Evolutionary conservation across 208 protist genomes (phyloP), one percentile per base, ranked within the genome.

Genomic region (Acanthamoeba sp.): DNA sequence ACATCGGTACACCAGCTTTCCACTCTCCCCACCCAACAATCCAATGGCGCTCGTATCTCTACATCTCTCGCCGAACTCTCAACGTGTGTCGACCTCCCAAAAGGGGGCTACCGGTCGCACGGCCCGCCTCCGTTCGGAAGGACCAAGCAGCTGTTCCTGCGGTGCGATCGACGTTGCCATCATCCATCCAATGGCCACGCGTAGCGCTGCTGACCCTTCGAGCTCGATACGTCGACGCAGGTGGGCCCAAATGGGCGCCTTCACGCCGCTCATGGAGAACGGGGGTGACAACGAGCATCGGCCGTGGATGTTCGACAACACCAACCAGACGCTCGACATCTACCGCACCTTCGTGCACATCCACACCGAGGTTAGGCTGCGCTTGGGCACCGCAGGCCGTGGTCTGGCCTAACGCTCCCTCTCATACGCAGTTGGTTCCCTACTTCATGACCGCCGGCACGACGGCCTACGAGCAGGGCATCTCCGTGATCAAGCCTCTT

Each of bases 181-280:
- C 55, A 62, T n/a, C 24, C 7, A 16, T 20, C 16, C 10, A 55
- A 55, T 55, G 48, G n/a, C n/a, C n/a, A n/a, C n/a, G n/a, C n/a
- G n/a, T n/a, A n/a, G n/a, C n/a, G 12, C 55, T 62, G 55, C 55
- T 62, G 55, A 62, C 22, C 55, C 16, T 82, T 59, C 38, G 42
- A 18, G 9, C 9, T 27, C 9, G 1, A 14, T 73, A 1, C 32
- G 12, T 93, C 34, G 24, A 27, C 52, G 32, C 18, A 92, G 94
- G 32, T 95, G 94, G 94, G 36, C 52, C 9, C 94, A 95, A 55
- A 52, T 95, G 38, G 94, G 94, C 29, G 62, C 94, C 22, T 94
- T 95, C 34, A 40, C 18, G 5, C 45, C 84, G 40, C 80, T 95
- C 27, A 95, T 95, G 94, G 94, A 95, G 80, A 95, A 95, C 76